Evolutionary conservation across 148 eudicot genomes (phyloP), one percentile per base, ranked within the genome.

Genomic region (Drosera capensis): DNA sequence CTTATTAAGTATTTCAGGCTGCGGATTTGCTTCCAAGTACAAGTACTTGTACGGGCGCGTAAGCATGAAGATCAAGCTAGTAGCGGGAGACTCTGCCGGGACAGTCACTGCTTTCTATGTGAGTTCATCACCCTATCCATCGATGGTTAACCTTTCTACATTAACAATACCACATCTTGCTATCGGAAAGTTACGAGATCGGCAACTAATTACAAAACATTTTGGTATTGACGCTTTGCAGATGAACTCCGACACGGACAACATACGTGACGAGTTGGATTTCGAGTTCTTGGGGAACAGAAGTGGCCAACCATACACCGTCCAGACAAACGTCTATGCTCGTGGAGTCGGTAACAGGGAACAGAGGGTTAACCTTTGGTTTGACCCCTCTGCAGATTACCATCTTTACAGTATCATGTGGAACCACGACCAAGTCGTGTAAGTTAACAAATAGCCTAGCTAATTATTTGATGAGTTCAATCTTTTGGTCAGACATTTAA

Each of bases 51-150:
- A 56, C 34, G 96, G 96, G 43, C 71, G 72, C 16, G 80, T 82
- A 14, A 79, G 94, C 72, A 74, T 86, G 82, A 79, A 71, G 66
- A 79, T 86, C 63, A 86, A 86, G 60, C 88, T 86, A 17, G 59
- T 86, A 7, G 75, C 79, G 0, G 96, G 96, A 23, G 96, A 86
- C 45, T 82, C 94, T 23, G 96, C 96, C 0, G 96, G 96, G 40
- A 86, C 96, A 1, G 96, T 86, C 37, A 79, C 96, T n/a, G 94
- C 96, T 7, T 86, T 82, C 36, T 86, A 86, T 20, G 96, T 82
- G 52, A 29, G 86, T 58, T 29, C 1, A 18, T 46, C 4, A 0
- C 4, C 14, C 2, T 19, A n/a, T 20, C 12, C 15, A 24, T 13
- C 18, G 3, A 18, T 20, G 26, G 19, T 0, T 22, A 13, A 13